Evolutionary conservation across 2,329 filamentous ascomycete species (phyloP), one percentile per base, ranked within the genome.

Genomic region (Cordyceps fumosorosea): DNA sequence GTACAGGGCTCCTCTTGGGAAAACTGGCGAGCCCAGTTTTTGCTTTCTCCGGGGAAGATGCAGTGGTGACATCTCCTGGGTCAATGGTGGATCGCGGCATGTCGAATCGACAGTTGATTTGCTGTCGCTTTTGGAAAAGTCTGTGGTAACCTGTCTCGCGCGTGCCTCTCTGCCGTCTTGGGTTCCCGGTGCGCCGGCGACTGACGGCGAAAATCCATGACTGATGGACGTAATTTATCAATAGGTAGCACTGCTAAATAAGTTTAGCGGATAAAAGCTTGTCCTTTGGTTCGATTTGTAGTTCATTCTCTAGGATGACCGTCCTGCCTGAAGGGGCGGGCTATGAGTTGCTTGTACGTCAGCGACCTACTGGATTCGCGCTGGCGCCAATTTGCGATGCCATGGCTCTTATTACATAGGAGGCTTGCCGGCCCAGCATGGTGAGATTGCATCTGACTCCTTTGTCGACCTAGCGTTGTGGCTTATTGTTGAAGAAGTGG

Each of bases 381-480:
- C 56, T 59, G 56, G 34, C 47, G 34, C 18, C 47, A 51, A 40
- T 37, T 57, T 14, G 48, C 29, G 44, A 48, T 20, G 37, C n/a
- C 5, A 22, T 22, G 44, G 44, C 24, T 12, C 20, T 3, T 47
- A 10, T 22, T 47, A n/a, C n/a, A n/a, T n/a, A 12, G 12, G 47
- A 52, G 47, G 47, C 34, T 16, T n/a, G 40, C 10, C 7, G 45
- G 56, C 14, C 54, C n/a, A 14, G 34, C 11, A 12, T 10, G n/a
- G 56, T 59, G 34, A 52, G 56, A 52, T 59, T 59, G 32, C 34
- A 59, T 59, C 56, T 57, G 22, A 16, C 48, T 51, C 51, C 56
- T 47, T 59, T 59, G 32, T 59, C 22, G 10, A 52, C n/a, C 32
- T 45, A 18, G 14, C 16, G 10, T 22, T 26, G 56, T 22, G 22